Base-by-base conservation (phyloP, 441 rosid species). In the Dalechampia spathulata region DNA sequence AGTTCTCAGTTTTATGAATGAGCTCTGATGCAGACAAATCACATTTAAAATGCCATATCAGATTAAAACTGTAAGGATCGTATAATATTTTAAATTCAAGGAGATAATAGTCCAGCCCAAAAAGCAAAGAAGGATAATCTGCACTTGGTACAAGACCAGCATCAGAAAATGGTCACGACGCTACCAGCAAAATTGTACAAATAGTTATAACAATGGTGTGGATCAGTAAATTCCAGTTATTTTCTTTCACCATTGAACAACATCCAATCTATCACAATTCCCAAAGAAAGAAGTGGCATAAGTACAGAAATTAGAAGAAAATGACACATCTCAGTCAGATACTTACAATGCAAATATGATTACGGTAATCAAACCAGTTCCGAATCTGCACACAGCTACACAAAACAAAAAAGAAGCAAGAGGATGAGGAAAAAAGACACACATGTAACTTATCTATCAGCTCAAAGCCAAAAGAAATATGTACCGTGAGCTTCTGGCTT, bases 271-370 rank as follows among this genome's bases (percentile, higher is more conserved):
- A 60, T 5, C 30, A 49, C 27, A 39, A 53, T 36, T 7, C 15
- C 42, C 52, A 52, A 16, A 17, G 8, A 10, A 43, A 32, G 36
- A 36, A 55, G 27, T 19, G 2, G 38, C 7, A 17, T 20, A 49
- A 5, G 49, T 27, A 34, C 45, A 50, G 19, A 63, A 42, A 40
- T 30, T 14, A 14, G 22, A 53, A 47, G 23, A 17, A 5, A 53
- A 55, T 28, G n/a, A 69, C 49, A 60, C 47, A 40, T 15, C 51
- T 58, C 63, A 21, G 38, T 38, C 59, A 72, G 54, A 62, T 63
- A 85, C 96, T 87, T 75, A 83, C 96, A 5, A 87, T 85, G 69
- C 90, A 87, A 45, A 87, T 73, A 57, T 85, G 96, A 71, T 83
- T 75, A 61, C 90, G 79, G 58, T 84, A 84, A 60, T 87, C 96